These are phyloP conservation scores for Diaporthe sp. DNA, from an alignment of 2,329 filamentous ascomycete genomes.

Conservation along the genomic window DNA sequence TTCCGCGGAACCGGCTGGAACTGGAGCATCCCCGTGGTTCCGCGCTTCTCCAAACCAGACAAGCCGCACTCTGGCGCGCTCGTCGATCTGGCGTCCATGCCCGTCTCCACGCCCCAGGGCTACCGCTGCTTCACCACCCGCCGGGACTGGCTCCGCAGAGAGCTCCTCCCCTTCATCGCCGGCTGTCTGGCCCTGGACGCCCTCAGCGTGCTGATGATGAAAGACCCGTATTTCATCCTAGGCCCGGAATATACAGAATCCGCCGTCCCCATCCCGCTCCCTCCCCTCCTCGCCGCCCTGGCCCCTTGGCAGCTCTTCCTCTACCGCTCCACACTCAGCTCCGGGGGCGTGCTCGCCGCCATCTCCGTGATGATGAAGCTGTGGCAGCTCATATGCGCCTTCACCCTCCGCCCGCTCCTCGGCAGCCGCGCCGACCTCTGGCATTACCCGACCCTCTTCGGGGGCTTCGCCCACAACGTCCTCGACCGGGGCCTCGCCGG, in stretches of 20 bases:
- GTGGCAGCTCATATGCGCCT: slow-evolving; percentile 69
- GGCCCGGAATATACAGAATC: slow-evolving; percentile 59
- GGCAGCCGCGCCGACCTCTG: slow-evolving; percentile 65
- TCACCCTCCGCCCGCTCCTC: slow-evolving; percentile 64
- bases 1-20: slow-evolving; percentile 73
- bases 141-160: slow-evolving; percentile 59
- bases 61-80: slow-evolving; percentile 55
- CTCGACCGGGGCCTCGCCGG: slow-evolving; percentile 81
- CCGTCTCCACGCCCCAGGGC: slow-evolving; percentile 60
- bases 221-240: slow-evolving; percentile 83
- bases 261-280: slow-evolving; percentile 55
- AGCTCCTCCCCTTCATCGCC: slow-evolving; percentile 62
- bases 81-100: slow-evolving; percentile 58
- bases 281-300: slow-evolving; percentile 60
- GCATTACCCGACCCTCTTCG: slow-evolving; percentile 69
- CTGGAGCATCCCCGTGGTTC: slow-evolving; percentile 65
- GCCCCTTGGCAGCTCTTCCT: slow-evolving; percentile 62
- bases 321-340: slow-evolving; percentile 70
- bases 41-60: slow-evolving; percentile 58
- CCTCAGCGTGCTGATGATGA: slow-evolving; percentile 76
- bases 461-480: slow-evolving; percentile 65
- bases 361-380: slow-evolving; percentile 73
- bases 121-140: slow-evolving; percentile 60
- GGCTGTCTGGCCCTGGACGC: slow-evolving; percentile 79
- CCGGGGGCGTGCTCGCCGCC: slow-evolving; percentile 70